A percentile compares a stretch with the other conserved stretches of the same genome.
Conservation (phyloP, 345 rosid genomes). For the Carallia pectinifolia region DNA sequence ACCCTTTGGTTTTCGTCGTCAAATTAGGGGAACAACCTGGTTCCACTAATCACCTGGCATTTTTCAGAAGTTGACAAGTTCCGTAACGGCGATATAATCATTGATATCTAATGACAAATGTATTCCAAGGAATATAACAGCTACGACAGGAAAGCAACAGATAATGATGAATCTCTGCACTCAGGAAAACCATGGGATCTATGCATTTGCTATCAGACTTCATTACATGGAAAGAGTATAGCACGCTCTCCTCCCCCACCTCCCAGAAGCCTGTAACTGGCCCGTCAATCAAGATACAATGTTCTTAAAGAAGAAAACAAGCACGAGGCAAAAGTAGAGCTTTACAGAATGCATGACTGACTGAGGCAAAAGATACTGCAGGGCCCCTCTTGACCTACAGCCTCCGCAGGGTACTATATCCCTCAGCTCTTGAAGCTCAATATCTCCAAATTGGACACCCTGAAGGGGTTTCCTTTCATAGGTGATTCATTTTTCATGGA, state of each 20-base stretch:
- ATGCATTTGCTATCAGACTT: neutral
- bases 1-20: no score
- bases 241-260: neutral
- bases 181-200: no score
- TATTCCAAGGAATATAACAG: no score
- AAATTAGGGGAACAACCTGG: no score
- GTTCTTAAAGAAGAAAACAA: neutral
- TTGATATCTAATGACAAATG: no score
- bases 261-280: neutral
- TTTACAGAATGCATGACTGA: conserved; percentile 31
- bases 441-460: neutral
- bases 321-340: conserved; percentile 2
- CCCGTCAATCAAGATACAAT: conserved; percentile 8
- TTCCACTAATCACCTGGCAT: no score
- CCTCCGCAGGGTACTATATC: conserved; percentile 21
- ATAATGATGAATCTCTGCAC: no score
- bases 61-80: no score
- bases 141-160: no score
- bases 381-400: conserved; percentile 16
- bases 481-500: neutral
- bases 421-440: conserved; percentile 20
- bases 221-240: neutral
- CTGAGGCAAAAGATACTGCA: conserved; percentile 14
- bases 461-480: neutral
- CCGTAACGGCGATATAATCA: no score